phyloP scores from a whole-genome alignment of 2,329 filamentous ascomycete genomes.

The Trichoderma endophyticum region DNA sequence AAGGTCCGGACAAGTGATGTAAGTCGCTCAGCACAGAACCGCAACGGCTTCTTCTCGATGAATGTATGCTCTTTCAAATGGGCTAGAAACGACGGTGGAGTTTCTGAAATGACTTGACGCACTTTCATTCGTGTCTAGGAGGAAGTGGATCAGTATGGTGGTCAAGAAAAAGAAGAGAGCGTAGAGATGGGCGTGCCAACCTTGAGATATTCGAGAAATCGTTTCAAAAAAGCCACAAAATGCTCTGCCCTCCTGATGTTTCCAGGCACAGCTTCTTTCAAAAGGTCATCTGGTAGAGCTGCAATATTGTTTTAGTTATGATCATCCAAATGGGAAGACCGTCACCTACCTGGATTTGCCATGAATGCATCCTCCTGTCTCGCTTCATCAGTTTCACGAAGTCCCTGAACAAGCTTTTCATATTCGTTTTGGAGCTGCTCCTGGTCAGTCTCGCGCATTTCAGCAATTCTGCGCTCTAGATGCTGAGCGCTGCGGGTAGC shows the following conservation, averaged over 20 bases:
- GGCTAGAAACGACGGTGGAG: slow-evolving; percentile 85
- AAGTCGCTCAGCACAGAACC: slow-evolving; percentile 91
- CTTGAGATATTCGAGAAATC: slow-evolving; percentile 96
- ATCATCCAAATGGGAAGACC: not conserved
- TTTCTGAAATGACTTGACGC: slow-evolving; percentile 94
- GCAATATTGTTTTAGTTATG: not conserved
- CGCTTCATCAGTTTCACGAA: slow-evolving; percentile 83
- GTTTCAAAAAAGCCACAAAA: slow-evolving; percentile 89
- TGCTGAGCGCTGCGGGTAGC: slow-evolving; percentile 88
- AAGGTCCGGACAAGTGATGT: slow-evolving; percentile 93
- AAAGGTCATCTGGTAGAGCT: slow-evolving; percentile 85
- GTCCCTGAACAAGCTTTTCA: slow-evolving; percentile 86
- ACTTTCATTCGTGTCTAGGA: slow-evolving; percentile 93
- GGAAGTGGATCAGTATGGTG: not conserved
- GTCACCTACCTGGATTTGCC: slow-evolving; percentile 68
- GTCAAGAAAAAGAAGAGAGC: too few species aligned
- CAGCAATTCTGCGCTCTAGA: slow-evolving; percentile 81
- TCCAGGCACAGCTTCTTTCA: slow-evolving; percentile 93
- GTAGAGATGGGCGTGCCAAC: slow-evolving; percentile 30
- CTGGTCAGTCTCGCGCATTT: slow-evolving; percentile 95
- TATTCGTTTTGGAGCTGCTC: slow-evolving; percentile 95
- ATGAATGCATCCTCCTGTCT: slow-evolving; percentile 95
- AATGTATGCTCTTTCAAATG: slow-evolving; percentile 95
- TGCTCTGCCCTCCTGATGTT: slow-evolving; percentile 96
- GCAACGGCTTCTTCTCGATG: slow-evolving; percentile 91